Percentiles rank a stretch among this genome's conserved stretches.
phyloP scores from a whole-genome alignment of 1,284 basidiomycete species.

The Cryptococcus deneoformans region DNA sequence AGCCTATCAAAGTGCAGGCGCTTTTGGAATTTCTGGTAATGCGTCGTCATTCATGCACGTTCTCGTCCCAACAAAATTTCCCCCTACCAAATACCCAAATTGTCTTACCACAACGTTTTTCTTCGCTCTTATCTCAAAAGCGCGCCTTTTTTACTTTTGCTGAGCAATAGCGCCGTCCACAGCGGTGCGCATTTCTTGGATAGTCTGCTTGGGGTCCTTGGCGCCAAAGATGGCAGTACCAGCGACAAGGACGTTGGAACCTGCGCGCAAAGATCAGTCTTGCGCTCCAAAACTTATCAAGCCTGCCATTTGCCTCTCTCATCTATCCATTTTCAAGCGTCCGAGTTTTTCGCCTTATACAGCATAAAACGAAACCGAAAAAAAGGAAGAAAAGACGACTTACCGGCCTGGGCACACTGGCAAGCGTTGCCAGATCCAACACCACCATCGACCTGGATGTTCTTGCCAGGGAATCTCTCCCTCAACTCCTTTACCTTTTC shows the following conservation, averaged over 20 bases:
- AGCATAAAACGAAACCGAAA: neutral
- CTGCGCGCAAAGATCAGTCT: constrained; percentile 48
- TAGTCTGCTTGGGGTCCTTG: constrained; percentile 72
- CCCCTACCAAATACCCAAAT: neutral
- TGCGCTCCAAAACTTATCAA: neutral
- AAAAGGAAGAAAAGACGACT: constrained; percentile 25
- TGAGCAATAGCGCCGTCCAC: constrained; percentile 58
- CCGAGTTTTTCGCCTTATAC: neutral
- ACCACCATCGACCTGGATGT: constrained; percentile 98
- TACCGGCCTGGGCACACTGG: constrained; percentile 85
- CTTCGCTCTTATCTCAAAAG: neutral
- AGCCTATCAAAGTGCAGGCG: too few relatives aligned
- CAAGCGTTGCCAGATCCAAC: constrained; percentile 89
- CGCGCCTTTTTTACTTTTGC: neutral
- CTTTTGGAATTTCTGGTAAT: too few relatives aligned
- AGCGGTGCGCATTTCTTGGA: constrained; percentile 65
- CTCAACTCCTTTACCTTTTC: constrained; percentile 79
- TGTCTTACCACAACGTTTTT: neutral
- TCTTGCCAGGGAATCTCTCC: constrained; percentile 74
- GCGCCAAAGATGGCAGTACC: constrained; percentile 94
- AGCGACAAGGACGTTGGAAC: constrained; percentile 97
- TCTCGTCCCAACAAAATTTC: too few relatives aligned
- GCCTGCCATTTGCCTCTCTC: neutral
- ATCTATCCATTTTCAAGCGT: neutral
- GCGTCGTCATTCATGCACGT: too few relatives aligned